Conservation (phyloP, 192 early-diverging fungal genomes). For the Rhizoclosmatium sp. region DNA sequence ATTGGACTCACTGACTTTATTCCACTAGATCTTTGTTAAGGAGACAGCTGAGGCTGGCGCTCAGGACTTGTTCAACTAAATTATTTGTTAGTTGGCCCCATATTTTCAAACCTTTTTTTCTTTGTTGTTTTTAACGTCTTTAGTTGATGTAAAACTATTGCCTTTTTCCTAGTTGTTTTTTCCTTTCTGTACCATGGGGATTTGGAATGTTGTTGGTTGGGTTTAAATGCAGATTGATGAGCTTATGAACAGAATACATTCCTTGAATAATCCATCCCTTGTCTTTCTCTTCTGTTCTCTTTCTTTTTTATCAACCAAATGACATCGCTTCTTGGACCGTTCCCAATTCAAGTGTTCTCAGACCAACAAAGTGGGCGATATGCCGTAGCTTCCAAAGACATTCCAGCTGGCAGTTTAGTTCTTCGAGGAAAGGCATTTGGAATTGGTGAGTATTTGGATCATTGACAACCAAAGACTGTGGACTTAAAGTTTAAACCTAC, state of each 20-base stretch:
- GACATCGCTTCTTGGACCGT: neutral
- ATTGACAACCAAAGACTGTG: neutral
- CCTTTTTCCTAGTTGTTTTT: neutral
- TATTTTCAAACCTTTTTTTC: conserved; percentile 7
- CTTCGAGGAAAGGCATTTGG: conserved; percentile 25
- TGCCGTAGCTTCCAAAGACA: conserved; percentile 14
- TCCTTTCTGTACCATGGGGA: neutral
- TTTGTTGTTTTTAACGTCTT: neutral
- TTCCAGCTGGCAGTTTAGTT: neutral
- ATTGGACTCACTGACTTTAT: neutral
- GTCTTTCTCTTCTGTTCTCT: neutral
- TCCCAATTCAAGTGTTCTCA: neutral
- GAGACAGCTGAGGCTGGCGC: conserved; percentile 55
- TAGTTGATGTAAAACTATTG: neutral
- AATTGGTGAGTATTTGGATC: conserved; percentile 2
- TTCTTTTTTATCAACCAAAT: neutral
- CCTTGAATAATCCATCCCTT: neutral
- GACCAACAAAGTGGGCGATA: conserved; percentile 16
- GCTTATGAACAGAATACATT: neutral
- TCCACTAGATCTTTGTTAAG: conserved; percentile 89
- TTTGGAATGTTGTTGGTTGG: neutral
- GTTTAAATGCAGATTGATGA: neutral
- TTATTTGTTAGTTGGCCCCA: neutral
- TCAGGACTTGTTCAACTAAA: conserved; percentile 35
- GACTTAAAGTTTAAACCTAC: neutral